These are phyloP conservation scores for Juncus effusus DNA, from an alignment of 176 grass and related monocot species.

Conservation along the genomic window DNA sequence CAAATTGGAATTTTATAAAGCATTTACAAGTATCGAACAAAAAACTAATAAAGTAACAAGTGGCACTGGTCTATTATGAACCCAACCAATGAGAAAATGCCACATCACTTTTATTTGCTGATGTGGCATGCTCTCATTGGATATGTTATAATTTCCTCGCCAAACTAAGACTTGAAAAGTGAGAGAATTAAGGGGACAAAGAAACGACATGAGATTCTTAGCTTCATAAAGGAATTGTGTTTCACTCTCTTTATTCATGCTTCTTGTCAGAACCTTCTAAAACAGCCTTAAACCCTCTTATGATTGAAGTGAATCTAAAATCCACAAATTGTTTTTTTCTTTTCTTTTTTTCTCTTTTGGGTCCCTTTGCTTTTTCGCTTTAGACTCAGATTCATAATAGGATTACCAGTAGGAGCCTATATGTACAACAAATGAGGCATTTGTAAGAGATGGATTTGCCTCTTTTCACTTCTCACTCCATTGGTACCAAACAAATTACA, in stretches of 20 bases:
- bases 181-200: constrained; percentile 28
- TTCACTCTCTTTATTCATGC: constrained; percentile 54
- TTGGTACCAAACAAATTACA: constrained; percentile 5
- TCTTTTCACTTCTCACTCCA: constrained; percentile 25
- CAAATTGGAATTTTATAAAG: constrained; percentile 43
- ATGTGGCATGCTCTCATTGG: constrained; percentile 28
- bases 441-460: constrained; percentile 28
- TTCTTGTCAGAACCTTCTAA: constrained; percentile 68
- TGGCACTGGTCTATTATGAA: background rate
- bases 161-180: background rate
- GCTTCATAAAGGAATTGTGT: constrained; percentile 53
- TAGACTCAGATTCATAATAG: constrained; percentile 26
- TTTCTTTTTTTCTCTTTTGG: constrained; percentile 26
- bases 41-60: no score
- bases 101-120: background rate
- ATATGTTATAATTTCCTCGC: constrained; percentile 20
- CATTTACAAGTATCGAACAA: background rate
- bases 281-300: constrained; percentile 52
- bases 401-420: constrained; percentile 26
- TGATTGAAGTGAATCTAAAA: constrained; percentile 54
- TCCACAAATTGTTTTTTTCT: constrained; percentile 23
- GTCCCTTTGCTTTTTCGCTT: constrained; percentile 32
- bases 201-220: constrained; percentile 47
- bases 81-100: constrained; percentile 3
- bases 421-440: constrained; percentile 38